These are phyloP conservation scores for Penicillium sp. DNA, from an alignment of 2,329 filamentous ascomycete genomes.

Conservation along the genomic window DNA sequence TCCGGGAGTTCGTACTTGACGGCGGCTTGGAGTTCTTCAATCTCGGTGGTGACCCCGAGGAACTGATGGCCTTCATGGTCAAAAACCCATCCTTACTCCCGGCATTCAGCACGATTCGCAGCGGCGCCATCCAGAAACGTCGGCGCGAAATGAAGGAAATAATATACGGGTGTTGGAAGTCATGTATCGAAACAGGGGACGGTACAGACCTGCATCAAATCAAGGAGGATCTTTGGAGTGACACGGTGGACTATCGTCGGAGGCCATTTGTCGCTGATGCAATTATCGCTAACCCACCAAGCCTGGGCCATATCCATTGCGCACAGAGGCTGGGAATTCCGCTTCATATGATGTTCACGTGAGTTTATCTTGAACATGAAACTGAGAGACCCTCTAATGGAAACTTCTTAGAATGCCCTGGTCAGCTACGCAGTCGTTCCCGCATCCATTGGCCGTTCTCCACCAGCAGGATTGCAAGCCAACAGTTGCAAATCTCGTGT, in stretches of 20 bases:
- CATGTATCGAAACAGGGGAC: slow-evolving; percentile 76
- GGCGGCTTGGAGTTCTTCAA: slow-evolving; percentile 72
- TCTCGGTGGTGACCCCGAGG: slow-evolving; percentile 70
- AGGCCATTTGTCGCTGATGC: slow-evolving; percentile 77
- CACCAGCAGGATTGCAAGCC: slow-evolving; percentile 71
- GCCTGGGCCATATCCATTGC: slow-evolving; percentile 74
- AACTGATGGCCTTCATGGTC: slow-evolving; percentile 86
- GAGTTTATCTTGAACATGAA: slow-evolving; percentile 34
- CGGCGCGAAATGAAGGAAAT: slow-evolving; percentile 77
- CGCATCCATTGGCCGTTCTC: slow-evolving; percentile 82
- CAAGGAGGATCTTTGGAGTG: slow-evolving; percentile 46
- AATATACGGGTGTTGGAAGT: slow-evolving; percentile 80
- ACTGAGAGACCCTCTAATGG: neutral
- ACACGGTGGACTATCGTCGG: slow-evolving; percentile 42
- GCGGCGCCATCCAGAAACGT: slow-evolving; percentile 73
- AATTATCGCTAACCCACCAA: slow-evolving; percentile 83
- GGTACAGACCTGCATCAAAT: slow-evolving; percentile 54
- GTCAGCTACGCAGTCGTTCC: slow-evolving; percentile 80
- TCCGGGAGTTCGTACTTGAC: slow-evolving; percentile 66
- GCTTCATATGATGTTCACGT: slow-evolving; percentile 85
- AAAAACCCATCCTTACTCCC: slow-evolving; percentile 85
- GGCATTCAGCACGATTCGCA: slow-evolving; percentile 70
- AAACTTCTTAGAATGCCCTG: slow-evolving; percentile 68
- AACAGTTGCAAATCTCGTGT: slow-evolving; percentile 76
- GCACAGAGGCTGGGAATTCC: slow-evolving; percentile 76